Evolutionary conservation across 2,329 filamentous ascomycete species (phyloP), one percentile per base, ranked within the genome.

Genomic region (Helminthosporium solani): DNA sequence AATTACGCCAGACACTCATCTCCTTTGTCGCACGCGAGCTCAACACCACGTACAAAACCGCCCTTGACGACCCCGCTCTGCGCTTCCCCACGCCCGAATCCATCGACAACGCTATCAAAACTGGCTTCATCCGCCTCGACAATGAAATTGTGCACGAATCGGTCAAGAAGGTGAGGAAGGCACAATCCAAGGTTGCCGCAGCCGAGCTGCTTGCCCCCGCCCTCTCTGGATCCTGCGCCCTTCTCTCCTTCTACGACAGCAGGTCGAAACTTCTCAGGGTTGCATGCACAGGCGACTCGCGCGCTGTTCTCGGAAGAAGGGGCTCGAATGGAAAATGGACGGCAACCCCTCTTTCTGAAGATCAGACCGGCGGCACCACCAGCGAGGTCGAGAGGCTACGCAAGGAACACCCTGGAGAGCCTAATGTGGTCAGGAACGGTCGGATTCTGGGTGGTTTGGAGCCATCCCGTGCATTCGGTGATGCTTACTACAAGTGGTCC

Each of bases 401-500:
- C 27, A 84, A 82, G 54, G 87, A 91, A 58, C 94, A 99, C 64
- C 94, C 94, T 0, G 87, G 87, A 21, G 94, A 99, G 72, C 86
- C 88, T 12, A 79, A 91, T 58, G 94, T 96, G 7, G 84, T 96
- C 33, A 80, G 85, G 34, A 94, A 95, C 58, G 94, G 94, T 5
- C 87, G 94, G 50, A 89, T 99, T 14, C 79, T 99, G 0, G 94
- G 94, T 35, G 88, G 91, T 15, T 78, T 99, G 11, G 94, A 99
- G 70, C 94, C 94, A 3, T 92, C 87, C 15, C 85, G 94, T 53
- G 92, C 95, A 0, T 99, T 99, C 70, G 95, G 94, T 28, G 94
- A 99, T 70, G 92, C 94, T 7, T 86, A 87, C 60, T 99, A 99
- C 77, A 99, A 99, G 72, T 99, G 94, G 94, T 88, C 82, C 48